Percentiles rank a stretch among this genome's conserved stretches.
phyloP scores from a whole-genome alignment of 148 eudicot genomes.

The Bassia scoparia region DNA sequence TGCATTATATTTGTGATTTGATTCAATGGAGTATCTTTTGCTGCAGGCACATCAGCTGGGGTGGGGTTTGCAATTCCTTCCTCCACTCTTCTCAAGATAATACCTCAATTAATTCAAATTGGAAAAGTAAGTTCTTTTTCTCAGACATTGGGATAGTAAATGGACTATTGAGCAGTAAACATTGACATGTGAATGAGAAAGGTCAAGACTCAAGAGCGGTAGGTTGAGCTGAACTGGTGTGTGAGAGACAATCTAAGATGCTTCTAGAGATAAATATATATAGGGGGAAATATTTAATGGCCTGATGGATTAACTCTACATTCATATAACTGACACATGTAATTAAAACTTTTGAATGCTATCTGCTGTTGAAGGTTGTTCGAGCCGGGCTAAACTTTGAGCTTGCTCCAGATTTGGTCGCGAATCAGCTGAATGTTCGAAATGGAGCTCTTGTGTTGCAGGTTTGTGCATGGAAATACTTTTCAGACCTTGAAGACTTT shows the following conservation, averaged over 20 bases:
- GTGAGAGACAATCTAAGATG: neutral
- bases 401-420: constrained; percentile 81
- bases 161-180: neutral
- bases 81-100: constrained; percentile 69
- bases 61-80: constrained; percentile 97
- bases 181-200: no score
- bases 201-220: no score
- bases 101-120: constrained; percentile 78
- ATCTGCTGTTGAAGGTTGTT: constrained; percentile 48
- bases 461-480: constrained; percentile 33
- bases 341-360: constrained; percentile 3
- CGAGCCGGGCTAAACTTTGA: constrained; percentile 82
- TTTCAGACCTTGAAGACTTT: no score
- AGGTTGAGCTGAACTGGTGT: no score
- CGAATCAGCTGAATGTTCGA: constrained; percentile 88
- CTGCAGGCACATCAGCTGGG: constrained; percentile 91
- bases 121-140: constrained; percentile 48
- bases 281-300: neutral
- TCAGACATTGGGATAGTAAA: neutral
- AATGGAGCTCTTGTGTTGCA: constrained; percentile 87
- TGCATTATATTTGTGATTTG: neutral
- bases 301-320: no score
- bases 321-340: neutral
- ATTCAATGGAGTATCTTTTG: neutral
- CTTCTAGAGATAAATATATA: no score